Percentiles rank a stretch among this genome's conserved stretches.
phyloP scores from a whole-genome alignment of 2,329 filamentous ascomycete species.

The Lomentospora prolificans region DNA sequence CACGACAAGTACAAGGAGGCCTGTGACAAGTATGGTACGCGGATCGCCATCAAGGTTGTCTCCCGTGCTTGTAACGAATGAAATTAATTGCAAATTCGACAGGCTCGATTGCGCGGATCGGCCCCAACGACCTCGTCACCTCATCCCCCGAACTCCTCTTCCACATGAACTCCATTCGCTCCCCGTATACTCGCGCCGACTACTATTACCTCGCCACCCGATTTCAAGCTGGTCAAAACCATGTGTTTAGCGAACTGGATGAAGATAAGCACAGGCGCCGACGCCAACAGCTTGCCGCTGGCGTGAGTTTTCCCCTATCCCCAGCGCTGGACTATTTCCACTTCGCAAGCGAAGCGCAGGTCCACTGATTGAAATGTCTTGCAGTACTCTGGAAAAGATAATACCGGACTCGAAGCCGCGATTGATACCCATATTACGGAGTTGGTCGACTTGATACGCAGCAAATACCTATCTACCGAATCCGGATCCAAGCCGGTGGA shows the following conservation, averaged over 20 bases:
- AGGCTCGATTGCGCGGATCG: slow-evolving; percentile 29
- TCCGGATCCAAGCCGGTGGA: slow-evolving; percentile 32
- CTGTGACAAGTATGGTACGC: slow-evolving; percentile 23
- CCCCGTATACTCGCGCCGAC: slow-evolving; percentile 23
- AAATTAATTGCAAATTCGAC: background rate
- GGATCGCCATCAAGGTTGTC: no score
- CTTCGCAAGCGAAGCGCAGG: no score
- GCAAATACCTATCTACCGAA: slow-evolving; percentile 25
- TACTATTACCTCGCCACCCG: slow-evolving; percentile 38
- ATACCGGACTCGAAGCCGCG: slow-evolving; percentile 33
- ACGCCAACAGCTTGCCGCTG: slow-evolving; percentile 38
- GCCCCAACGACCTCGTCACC: slow-evolving; percentile 30
- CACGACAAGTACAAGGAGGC: slow-evolving; percentile 27
- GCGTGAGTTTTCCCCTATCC: slow-evolving; percentile 22
- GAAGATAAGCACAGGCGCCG: slow-evolving; percentile 31
- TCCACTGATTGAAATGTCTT: no score
- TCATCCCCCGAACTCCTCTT: slow-evolving; percentile 28
- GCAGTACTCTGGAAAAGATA: slow-evolving; percentile 42
- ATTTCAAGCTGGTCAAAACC: slow-evolving; percentile 43
- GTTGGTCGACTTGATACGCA: slow-evolving; percentile 31
- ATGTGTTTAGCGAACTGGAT: slow-evolving; percentile 40
- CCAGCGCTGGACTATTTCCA: slow-evolving; percentile 7
- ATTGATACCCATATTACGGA: slow-evolving; percentile 37
- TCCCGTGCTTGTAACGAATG: slow-evolving; percentile 3
- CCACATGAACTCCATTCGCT: slow-evolving; percentile 25